Percentiles rank a stretch among this genome's conserved stretches.
Evolutionary conservation across 768 basidiomycete genomes (phyloP).

Genomic region (Calocybe gangraenosa): DNA sequence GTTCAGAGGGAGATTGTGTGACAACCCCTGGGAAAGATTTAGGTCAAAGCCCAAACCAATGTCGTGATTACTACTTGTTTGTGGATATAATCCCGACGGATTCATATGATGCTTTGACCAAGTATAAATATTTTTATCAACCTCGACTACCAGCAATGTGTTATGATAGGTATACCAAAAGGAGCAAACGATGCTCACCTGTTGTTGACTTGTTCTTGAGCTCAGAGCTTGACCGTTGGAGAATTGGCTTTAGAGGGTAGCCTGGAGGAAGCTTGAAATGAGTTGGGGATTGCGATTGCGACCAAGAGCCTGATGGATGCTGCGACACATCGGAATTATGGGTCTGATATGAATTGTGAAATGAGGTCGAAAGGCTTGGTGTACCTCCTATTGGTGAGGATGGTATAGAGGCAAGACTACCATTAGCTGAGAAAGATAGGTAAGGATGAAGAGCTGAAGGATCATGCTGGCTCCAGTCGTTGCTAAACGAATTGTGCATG

Average conservation of each 20-base stretch:
- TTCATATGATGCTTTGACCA: constrained; percentile 5
- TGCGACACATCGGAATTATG: constrained; percentile 18
- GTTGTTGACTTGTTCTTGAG: constrained; percentile 18
- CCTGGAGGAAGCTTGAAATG: constrained; percentile 17
- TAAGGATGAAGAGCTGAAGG: constrained; percentile 58
- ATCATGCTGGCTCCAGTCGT: constrained; percentile 56
- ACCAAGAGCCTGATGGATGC: constrained; percentile 24
- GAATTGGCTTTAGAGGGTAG: constrained; percentile 22
- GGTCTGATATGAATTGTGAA: constrained; percentile 17
- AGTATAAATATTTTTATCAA: constrained; percentile 6
- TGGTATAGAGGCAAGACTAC: constrained; percentile 41
- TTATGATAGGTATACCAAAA: constrained; percentile 2
- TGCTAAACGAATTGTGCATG: constrained; percentile 21
- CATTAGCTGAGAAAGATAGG: constrained; percentile 57
- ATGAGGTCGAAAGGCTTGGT: constrained; percentile 37
- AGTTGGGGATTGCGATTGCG: constrained; percentile 21
- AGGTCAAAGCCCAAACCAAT: constrained; percentile 7
- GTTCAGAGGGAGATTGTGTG: constrained; percentile 14
- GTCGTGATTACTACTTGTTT: constrained; percentile 10
- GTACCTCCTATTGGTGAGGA: constrained; percentile 24
- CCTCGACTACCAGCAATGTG: constrained; percentile 7
- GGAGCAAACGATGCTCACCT: constrained; percentile 17
- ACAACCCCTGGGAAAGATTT: constrained; percentile 6
- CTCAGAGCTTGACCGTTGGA: constrained; percentile 27
- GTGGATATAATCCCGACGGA: constrained; percentile 8